Base-by-base conservation (phyloP, 305 asterid species). In the Solanum hybrid region DNA sequence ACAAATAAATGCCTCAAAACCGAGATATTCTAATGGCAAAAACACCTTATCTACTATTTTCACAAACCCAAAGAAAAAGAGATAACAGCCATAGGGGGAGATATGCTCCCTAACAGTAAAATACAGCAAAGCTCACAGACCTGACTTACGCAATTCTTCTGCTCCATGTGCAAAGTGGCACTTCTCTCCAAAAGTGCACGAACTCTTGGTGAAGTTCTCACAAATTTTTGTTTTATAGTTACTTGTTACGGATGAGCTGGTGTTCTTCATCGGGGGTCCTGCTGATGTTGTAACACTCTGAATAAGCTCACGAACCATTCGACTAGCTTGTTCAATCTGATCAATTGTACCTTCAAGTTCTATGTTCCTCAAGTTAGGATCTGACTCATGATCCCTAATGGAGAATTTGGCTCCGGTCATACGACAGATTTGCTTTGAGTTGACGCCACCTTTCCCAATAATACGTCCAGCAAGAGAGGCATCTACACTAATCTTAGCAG, bases 101-200 rank as follows among this genome's bases (percentile, higher is more conserved):
- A 40, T 29, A 81, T 81, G 57, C 39, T 46, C 87, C 73, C 87
- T 5, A 83, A 83, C 71, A 28, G 73, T 46, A 42, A 61, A 82
- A 42, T 42, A 42, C 87, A 42, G 73, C 87, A 46, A 42, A 42
- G 73, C 73, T 83, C 73, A 83, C 16, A 2, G 87, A 83, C 73
- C 73, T 29, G 73, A 83, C 16, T 24, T 83, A 8, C 95, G 95
- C 89, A 93, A 74, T 81, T 93, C 94, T 80, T 93, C 94, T 78
- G 86, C 94, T 81, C 94, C 95, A 39, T 93, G 95, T 11, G 95
- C 95, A 77, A 93, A 93, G 91, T 93, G 95, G 88, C 95, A 93
- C 92, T 92, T 89, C 2, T 93, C 94, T 42, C 94, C 95, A 82
- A 93, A 93, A 24, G 95, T 93, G 84, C 95, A 93, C 13, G 93